phyloP scores from a whole-genome alignment of 805 yeast genomes.

The Wickerhamiella domercqiae region DNA sequence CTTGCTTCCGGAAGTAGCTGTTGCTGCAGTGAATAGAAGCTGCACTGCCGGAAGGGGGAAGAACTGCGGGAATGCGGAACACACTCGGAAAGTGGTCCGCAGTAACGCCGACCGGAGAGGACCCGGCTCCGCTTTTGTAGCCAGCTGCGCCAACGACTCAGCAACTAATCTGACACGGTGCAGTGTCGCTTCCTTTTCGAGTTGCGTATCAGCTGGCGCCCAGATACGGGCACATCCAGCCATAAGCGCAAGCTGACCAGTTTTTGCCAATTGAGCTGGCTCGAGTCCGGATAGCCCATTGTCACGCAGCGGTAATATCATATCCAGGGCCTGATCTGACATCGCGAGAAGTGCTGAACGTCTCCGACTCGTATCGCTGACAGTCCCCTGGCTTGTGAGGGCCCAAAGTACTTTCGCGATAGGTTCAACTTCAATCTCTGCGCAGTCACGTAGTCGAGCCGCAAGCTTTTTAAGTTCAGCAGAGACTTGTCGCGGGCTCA shows the following conservation, averaged over 20 bases:
- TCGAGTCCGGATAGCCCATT: too few relatives aligned
- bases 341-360: not conserved
- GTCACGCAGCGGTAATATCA: not conserved
- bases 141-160: not conserved
- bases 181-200: too few relatives aligned
- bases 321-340: not conserved
- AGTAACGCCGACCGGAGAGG: not conserved
- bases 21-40: not conserved
- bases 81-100: constrained; percentile 1
- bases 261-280: not conserved
- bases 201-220: not conserved
- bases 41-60: not conserved
- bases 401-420: not conserved
- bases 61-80: not conserved
- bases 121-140: not conserved
- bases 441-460: not conserved
- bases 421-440: not conserved
- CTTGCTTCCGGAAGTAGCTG: constrained; percentile 31
- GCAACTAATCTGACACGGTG: not conserved
- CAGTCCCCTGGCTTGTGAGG: not conserved
- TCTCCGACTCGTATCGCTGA: not conserved
- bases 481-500: not conserved
- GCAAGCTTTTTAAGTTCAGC: not conserved
- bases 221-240: constrained; percentile 1
- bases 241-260: not conserved